Evolutionary conservation across 164 flowering plant genomes (phyloP), one percentile per base, ranked within the genome.

Genomic region (Vitis labrusca): DNA sequence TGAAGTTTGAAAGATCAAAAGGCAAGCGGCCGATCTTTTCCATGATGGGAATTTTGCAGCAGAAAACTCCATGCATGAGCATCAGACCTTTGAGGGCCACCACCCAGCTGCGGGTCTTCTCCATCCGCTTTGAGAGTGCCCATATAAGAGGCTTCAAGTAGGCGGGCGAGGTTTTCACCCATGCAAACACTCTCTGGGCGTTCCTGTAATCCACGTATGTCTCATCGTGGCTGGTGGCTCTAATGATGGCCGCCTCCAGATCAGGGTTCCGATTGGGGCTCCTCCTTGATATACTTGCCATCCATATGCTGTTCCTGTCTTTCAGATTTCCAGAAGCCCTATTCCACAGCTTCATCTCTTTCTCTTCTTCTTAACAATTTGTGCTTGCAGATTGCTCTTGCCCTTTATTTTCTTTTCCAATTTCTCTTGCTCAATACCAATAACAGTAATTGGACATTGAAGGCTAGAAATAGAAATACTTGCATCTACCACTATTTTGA

Each of bases 61-160:
- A 80, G 66, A 86, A 67, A 50, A 91, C 76, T 29, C 94, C 92
- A 57, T 96, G 98, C 76, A 92, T 73, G 47, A 96, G 87, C 80
- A 88, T 85, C 29, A 96, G 78, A 7, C 91, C 91, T 55, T 93
- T 96, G 9, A 93, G 74, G 0, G 93, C 98, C 6, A 96, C 99
- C 6, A 78, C 85, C 98, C 96, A 93, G 66, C 75, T 76, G 0
- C 79, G 75, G 0, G 97, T 92, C 64, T 79, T 81, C 37, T 83
- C 76, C 79, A 92, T 67, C 0, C 99, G 85, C 9, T 17, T 51
- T 0, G 92, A 68, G 17, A 96, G 69, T 6, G 82, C 69, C 77
- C 76, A 67, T 0, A 89, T 9, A 55, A 92, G 68, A 37, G 96
- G 87, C 51, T 72, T 81, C 59, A 85, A 17, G 66, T 77, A 78